phyloP scores from a whole-genome alignment of 306 rosid genomes.

The Vicia villosa region DNA sequence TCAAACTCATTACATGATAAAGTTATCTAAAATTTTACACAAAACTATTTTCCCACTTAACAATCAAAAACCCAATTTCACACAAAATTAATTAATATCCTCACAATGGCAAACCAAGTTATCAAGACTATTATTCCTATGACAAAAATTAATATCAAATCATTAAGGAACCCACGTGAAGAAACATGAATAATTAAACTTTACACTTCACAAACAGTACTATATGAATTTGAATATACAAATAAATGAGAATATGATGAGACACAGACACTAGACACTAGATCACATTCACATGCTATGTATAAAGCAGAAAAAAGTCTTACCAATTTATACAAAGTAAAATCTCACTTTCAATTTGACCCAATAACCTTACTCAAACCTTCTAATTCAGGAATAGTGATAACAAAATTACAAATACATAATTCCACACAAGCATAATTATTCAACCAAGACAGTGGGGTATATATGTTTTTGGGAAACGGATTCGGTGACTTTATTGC shows the following conservation, averaged over 20 bases:
- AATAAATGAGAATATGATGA: slow-evolving; percentile 3
- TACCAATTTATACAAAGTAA: slow-evolving; percentile 21
- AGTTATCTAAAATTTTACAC: slow-evolving; percentile 14
- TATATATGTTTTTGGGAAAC: slow-evolving; percentile 38
- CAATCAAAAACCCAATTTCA: background rate
- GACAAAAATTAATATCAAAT: slow-evolving; percentile 27
- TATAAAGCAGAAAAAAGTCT: slow-evolving; percentile 23
- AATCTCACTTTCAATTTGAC: slow-evolving; percentile 38
- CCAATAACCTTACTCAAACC: slow-evolving; percentile 33
- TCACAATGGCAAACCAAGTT: background rate
- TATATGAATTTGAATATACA: slow-evolving; percentile 8
- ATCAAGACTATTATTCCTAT: slow-evolving; percentile 10
- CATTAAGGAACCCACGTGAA: slow-evolving; percentile 36
- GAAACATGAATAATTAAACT: slow-evolving; percentile 27
- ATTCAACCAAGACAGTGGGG: slow-evolving; percentile 46
- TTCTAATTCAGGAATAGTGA: slow-evolving; percentile 37
- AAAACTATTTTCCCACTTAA: background rate
- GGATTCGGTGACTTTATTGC: too few relatives aligned
- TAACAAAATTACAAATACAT: slow-evolving; percentile 15
- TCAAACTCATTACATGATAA: slow-evolving; percentile 8
- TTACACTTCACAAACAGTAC: slow-evolving; percentile 8
- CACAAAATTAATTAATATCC: background rate
- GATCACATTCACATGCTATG: slow-evolving; percentile 44
- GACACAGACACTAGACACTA: slow-evolving; percentile 23
- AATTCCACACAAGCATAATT: slow-evolving; percentile 10